phyloP scores from a whole-genome alignment of 1,284 basidiomycete species.

The Cryptococcus sp. region DNA sequence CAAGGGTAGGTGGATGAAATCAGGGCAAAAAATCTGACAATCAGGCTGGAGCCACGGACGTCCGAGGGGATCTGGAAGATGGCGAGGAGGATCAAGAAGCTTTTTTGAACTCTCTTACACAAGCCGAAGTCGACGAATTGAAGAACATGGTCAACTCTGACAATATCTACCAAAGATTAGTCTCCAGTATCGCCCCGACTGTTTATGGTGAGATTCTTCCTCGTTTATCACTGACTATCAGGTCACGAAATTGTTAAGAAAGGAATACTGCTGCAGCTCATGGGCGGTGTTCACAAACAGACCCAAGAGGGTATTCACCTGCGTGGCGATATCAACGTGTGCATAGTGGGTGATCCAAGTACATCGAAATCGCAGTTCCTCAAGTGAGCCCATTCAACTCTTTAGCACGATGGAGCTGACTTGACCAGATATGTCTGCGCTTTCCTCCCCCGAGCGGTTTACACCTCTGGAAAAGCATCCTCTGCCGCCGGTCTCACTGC shows the following conservation, averaged over 20 bases:
- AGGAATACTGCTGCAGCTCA: constrained; percentile 91
- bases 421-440: constrained; percentile 83
- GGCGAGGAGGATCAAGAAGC: constrained; percentile 68
- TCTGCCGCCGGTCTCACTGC: constrained; percentile 98
- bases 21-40: neutral
- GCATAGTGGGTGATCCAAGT: constrained; percentile 95
- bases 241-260: constrained; percentile 98
- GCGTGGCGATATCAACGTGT: constrained; percentile 97
- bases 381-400: constrained; percentile 60
- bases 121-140: constrained; percentile 92
- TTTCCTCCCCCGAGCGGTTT: constrained; percentile 97
- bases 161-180: constrained; percentile 89
- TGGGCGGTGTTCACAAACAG: constrained; percentile 99
- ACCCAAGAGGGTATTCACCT: constrained; percentile 95
- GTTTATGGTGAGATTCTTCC: constrained; percentile 63
- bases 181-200: constrained; percentile 93
- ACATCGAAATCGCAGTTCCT: constrained; percentile 98
- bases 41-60: constrained; percentile 68
- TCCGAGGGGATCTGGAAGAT: constrained; percentile 78
- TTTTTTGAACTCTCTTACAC: constrained; percentile 82
- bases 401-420: constrained; percentile 4
- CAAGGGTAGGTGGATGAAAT: constrained; percentile 57
- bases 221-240: constrained; percentile 10
- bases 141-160: constrained; percentile 87
- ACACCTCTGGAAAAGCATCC: constrained; percentile 98